Evolutionary conservation across 2,329 filamentous ascomycete species (phyloP).

Genomic region (Microsporum ferrugineum): DNA sequence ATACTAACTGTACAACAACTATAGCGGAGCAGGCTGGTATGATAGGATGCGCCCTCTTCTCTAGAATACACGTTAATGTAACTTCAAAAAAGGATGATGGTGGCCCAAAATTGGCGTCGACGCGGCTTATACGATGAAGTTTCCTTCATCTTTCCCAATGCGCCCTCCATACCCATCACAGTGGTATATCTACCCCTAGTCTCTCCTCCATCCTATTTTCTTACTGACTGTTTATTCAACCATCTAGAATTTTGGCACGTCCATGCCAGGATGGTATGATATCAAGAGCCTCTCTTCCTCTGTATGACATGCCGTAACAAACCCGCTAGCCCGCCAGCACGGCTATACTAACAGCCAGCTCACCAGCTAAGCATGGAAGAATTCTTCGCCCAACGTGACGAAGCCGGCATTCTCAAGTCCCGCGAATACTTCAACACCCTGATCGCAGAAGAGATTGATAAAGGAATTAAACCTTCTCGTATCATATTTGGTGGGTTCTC

Average conservation of each 20-base stretch:
- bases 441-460: slow-evolving; percentile 67
- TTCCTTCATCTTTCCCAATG: slow-evolving; percentile 89
- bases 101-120: slow-evolving; percentile 78
- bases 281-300: slow-evolving; percentile 36
- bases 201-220: not conserved
- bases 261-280: slow-evolving; percentile 60
- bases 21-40: slow-evolving; percentile 41
- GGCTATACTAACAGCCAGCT: not conserved
- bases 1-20: not conserved
- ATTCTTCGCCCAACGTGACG: slow-evolving; percentile 37
- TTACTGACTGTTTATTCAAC: not conserved
- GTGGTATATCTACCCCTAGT: slow-evolving; percentile 40
- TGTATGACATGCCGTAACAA: slow-evolving; percentile 20
- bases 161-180: slow-evolving; percentile 77
- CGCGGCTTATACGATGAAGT: slow-evolving; percentile 74
- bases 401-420: slow-evolving; percentile 60
- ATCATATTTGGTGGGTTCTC: slow-evolving; percentile 61
- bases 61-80: not conserved
- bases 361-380: slow-evolving; percentile 33
- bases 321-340: not conserved
- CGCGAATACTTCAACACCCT: slow-evolving; percentile 66
- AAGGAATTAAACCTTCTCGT: slow-evolving; percentile 68
- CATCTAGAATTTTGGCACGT: slow-evolving; percentile 57
- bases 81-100: slow-evolving; percentile 45
- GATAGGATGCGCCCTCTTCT: slow-evolving; percentile 7